Evolutionary conservation across 1,284 basidiomycete genomes (phyloP).

Genomic region (Leccinum insigne): DNA sequence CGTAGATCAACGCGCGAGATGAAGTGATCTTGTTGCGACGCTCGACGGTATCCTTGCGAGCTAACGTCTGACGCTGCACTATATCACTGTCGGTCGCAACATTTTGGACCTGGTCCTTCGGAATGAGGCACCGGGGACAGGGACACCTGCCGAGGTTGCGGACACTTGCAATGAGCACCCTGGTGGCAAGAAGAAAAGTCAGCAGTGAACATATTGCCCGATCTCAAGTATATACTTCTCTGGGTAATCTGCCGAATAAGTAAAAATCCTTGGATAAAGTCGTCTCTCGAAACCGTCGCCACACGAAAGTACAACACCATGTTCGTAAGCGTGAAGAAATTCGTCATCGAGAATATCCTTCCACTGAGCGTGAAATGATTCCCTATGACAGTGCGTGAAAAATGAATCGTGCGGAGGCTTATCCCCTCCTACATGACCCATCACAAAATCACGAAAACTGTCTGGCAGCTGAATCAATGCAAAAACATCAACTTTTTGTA

Average conservation of each 20-base stretch:
- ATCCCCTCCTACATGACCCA: not conserved
- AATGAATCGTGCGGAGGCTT: not conserved
- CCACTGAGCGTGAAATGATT: not conserved
- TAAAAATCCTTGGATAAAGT: not conserved
- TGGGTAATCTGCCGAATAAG: not conserved
- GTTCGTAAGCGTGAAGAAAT: not conserved
- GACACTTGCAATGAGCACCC: not conserved
- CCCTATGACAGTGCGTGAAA: not conserved
- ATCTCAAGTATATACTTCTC: not conserved
- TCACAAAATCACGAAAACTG: not conserved
- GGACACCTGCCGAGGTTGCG: not conserved
- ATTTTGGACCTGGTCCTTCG: not conserved
- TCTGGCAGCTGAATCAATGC: not conserved
- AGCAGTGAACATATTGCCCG: not conserved
- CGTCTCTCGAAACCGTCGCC: not conserved
- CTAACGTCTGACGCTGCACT: not conserved
- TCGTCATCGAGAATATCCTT: not conserved
- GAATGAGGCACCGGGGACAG: not conserved
- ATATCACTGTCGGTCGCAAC: not conserved
- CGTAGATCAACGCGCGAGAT: not conserved
- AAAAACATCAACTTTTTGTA: not conserved
- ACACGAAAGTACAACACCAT: not conserved
- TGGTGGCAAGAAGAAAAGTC: not conserved
- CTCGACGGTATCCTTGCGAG: not conserved
- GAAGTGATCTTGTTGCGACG: not conserved